A percentile compares a stretch with the other conserved stretches of the same genome.
These are phyloP conservation scores for Colletotrichum orchidophilum DNA, from an alignment of 2,329 filamentous ascomycete genomes.

Conservation along the genomic window DNA sequence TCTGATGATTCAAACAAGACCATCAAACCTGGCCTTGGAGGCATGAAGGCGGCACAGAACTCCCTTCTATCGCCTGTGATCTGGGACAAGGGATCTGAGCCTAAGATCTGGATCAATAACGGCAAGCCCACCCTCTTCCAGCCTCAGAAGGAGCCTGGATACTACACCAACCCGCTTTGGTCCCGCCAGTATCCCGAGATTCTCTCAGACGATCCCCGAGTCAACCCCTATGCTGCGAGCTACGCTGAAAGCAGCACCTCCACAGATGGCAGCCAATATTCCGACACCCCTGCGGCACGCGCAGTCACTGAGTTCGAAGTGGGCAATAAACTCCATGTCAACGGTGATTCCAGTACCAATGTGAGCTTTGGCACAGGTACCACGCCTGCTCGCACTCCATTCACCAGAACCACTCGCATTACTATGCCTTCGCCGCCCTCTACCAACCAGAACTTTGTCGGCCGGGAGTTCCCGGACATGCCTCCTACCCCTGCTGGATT, in stretches of 20 bases:
- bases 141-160: constrained; percentile 5
- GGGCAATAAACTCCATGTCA: neutral
- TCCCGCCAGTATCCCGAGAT: constrained; percentile 30
- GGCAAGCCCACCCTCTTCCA: constrained; percentile 28
- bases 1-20: constrained; percentile 19
- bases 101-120: constrained; percentile 26
- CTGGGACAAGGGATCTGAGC: constrained; percentile 22
- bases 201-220: constrained; percentile 10
- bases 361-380: neutral
- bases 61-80: constrained; percentile 11
- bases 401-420: neutral
- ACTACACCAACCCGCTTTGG: constrained; percentile 29
- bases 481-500: neutral
- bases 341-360: neutral
- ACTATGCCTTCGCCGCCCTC: neutral
- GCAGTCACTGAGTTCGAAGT: neutral
- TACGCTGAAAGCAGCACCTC: neutral
- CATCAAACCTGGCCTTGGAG: neutral
- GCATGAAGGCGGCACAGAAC: neutral
- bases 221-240: neutral
- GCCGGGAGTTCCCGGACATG: neutral
- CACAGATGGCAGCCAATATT: neutral
- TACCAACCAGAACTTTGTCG: neutral
- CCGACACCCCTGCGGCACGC: neutral
- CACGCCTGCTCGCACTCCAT: neutral